phyloP scores from a whole-genome alignment of 177 flowering plant genomes.

The Vitis hybrid region DNA sequence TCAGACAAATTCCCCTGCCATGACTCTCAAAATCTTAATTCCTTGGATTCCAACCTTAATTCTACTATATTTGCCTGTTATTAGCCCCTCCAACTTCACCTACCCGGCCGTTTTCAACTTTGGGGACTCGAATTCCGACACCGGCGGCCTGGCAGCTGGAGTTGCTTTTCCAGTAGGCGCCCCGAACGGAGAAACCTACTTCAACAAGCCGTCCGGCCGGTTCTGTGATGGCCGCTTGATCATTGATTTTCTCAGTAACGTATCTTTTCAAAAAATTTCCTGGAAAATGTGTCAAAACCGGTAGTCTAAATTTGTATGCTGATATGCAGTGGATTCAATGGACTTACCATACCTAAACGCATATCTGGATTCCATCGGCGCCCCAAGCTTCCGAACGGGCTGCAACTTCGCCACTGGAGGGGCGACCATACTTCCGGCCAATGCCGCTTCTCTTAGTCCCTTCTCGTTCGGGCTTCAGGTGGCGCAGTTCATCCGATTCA shows the following conservation, averaged over 20 bases:
- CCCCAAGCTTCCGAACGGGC: conserved; percentile 24
- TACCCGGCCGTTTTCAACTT: conserved; percentile 57
- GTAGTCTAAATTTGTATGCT: not conserved
- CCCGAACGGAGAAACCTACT: conserved; percentile 63
- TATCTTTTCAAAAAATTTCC: not conserved
- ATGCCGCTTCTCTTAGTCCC: conserved; percentile 16
- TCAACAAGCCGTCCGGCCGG: conserved; percentile 60
- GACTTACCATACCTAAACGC: conserved; percentile 21
- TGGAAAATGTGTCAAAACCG: too few species aligned
- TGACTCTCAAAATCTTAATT: not conserved
- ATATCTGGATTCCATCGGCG: conserved; percentile 30
- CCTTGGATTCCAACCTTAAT: conserved; percentile 6
- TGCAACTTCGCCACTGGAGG: conserved; percentile 31
- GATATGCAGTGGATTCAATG: conserved; percentile 24
- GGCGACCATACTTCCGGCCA: conserved; percentile 26
- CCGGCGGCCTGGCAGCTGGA: conserved; percentile 62
- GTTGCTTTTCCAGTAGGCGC: conserved; percentile 37
- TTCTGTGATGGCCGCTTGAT: conserved; percentile 81
- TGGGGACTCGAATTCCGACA: conserved; percentile 87
- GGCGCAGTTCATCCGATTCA: conserved; percentile 23
- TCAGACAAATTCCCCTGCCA: not conserved
- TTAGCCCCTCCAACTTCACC: conserved; percentile 20
- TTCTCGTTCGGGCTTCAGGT: conserved; percentile 27
- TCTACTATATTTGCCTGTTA: conserved; percentile 6
- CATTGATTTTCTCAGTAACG: conserved; percentile 72